Evolutionary conservation across 2,329 filamentous ascomycete genomes (phyloP).

Genomic region (Penicillium sp.): DNA sequence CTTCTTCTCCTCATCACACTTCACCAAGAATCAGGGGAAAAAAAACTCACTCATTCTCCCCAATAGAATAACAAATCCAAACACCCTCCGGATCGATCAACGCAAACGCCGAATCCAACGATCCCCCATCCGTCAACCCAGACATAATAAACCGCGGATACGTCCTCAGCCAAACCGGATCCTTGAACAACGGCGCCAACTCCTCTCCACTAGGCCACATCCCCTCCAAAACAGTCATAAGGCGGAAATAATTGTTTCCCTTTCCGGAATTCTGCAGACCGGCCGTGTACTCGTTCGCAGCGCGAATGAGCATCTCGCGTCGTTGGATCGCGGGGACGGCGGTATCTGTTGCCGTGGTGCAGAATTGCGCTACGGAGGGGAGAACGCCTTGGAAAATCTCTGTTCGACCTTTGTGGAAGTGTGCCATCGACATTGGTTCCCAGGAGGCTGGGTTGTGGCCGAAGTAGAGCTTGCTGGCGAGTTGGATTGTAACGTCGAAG

Average conservation of each 20-base stretch:
- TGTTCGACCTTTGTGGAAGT: conserved; percentile 10
- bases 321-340: neutral
- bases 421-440: conserved; percentile 11
- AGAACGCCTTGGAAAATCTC: conserved; percentile 10
- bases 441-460: conserved; percentile 9
- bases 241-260: conserved; percentile 8
- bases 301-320: conserved; percentile 9
- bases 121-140: conserved; percentile 9
- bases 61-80: conserved; percentile 10
- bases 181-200: conserved; percentile 1
- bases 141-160: conserved; percentile 10
- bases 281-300: conserved; percentile 8
- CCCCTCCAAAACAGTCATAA: conserved; percentile 7
- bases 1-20: no score
- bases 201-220: conserved; percentile 7
- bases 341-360: neutral
- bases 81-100: conserved; percentile 11
- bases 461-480: conserved; percentile 10
- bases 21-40: neutral
- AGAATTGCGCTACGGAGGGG: conserved; percentile 2
- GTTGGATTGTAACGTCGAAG: conserved; percentile 11
- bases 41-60: conserved; percentile 11
- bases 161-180: conserved; percentile 11
- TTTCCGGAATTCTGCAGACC: conserved; percentile 6
- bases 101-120: conserved; percentile 15